A percentile compares a stretch with the other conserved stretches of the same genome.
Evolutionary conservation across 2,329 filamentous ascomycete species (phyloP).

Genomic region (Colletotrichum zoysiae): DNA sequence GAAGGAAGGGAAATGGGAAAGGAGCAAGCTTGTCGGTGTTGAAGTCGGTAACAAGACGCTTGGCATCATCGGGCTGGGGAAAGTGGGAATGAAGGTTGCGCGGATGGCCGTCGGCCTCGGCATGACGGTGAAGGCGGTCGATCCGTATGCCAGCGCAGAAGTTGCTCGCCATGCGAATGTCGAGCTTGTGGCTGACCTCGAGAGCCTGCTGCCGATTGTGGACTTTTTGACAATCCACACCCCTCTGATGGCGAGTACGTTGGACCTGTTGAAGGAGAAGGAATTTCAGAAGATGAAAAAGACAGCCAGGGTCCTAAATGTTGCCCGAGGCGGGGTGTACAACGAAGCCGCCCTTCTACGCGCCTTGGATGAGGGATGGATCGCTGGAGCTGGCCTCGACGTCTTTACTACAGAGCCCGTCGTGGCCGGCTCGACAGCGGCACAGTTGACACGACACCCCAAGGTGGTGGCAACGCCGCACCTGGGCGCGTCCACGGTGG

Average conservation of each 20-base stretch:
- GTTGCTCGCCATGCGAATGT: constrained; percentile 78
- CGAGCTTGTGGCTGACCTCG: constrained; percentile 67
- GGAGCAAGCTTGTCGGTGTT: constrained; percentile 79
- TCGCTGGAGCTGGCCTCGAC: constrained; percentile 83
- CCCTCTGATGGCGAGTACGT: constrained; percentile 81
- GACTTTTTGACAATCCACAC: constrained; percentile 88
- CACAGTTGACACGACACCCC: constrained; percentile 74
- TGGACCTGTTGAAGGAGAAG: constrained; percentile 76
- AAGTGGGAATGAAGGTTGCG: constrained; percentile 84
- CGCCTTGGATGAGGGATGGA: constrained; percentile 77
- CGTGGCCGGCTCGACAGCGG: constrained; percentile 65
- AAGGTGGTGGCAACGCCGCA: constrained; percentile 84
- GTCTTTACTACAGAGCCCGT: constrained; percentile 84
- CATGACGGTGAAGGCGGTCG: constrained; percentile 80
- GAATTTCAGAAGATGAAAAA: constrained; percentile 80
- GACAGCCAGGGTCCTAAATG: constrained; percentile 81
- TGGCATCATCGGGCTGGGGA: constrained; percentile 83
- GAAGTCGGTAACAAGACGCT: constrained; percentile 84
- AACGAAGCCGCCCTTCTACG: constrained; percentile 80
- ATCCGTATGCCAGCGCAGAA: constrained; percentile 82
- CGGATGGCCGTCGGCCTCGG: constrained; percentile 82
- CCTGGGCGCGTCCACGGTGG: constrained; percentile 82
- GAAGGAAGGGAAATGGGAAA: constrained; percentile 81
- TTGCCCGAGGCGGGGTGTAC: constrained; percentile 83
- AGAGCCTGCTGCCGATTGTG: constrained; percentile 72